Conservation (phyloP, 2,329 filamentous ascomycete species). For the Raffaelea albimanens region DNA sequence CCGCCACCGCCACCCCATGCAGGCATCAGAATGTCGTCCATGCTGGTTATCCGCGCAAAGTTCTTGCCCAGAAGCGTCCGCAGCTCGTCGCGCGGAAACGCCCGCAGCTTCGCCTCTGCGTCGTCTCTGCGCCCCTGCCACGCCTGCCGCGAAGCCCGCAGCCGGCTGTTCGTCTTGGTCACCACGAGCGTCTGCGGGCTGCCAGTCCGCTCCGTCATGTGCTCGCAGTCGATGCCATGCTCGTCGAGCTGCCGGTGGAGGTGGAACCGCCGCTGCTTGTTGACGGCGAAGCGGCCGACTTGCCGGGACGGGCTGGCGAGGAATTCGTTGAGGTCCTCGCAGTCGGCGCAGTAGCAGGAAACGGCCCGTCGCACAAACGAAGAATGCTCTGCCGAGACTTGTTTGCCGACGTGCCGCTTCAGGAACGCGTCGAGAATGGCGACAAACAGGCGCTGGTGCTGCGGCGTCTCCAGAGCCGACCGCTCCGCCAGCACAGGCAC, state of each 20-base stretch:
- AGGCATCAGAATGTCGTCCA: too few species aligned
- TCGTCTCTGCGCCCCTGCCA: neutral
- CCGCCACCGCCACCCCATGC: neutral
- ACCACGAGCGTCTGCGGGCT: constrained; percentile 2
- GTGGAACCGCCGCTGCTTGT: neutral
- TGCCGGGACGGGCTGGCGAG: neutral
- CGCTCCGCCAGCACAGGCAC: neutral
- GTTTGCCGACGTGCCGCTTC: neutral
- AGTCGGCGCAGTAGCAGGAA: neutral
- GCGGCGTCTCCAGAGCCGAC: neutral
- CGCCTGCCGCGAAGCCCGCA: neutral
- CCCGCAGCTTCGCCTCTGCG: neutral
- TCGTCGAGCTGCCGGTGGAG: constrained; percentile 1
- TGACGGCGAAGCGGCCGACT: neutral
- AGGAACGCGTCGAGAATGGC: constrained; percentile 1
- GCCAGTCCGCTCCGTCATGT: neutral
- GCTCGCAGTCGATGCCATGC: neutral
- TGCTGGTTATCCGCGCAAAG: neutral
- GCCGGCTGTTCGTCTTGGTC: neutral
- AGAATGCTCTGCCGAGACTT: neutral
- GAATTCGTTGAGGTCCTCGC: neutral
- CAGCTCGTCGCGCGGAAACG: neutral
- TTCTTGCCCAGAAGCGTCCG: neutral
- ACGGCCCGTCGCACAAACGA: neutral
- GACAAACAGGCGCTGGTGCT: neutral